These are phyloP conservation scores for Camptophora hylomeconis DNA, from an alignment of 2,329 filamentous ascomycete genomes.

Conservation along the genomic window DNA sequence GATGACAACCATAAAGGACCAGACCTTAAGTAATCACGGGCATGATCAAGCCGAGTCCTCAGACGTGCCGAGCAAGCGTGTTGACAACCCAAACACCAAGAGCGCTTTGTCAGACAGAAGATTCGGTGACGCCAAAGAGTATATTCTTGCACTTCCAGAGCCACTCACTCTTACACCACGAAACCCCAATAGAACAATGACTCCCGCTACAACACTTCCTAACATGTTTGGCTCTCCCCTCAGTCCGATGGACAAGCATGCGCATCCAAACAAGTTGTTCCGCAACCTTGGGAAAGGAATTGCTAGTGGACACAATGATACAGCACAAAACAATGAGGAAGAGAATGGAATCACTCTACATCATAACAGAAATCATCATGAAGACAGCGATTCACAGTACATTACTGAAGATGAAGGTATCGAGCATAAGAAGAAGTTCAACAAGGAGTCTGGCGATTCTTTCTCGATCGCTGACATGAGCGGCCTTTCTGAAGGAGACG, in stretches of 20 bases:
- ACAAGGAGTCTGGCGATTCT: too few relatives aligned
- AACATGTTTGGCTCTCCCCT: slow-evolving; percentile 9
- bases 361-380: slow-evolving; percentile 2
- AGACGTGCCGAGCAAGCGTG: not conserved
- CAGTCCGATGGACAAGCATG: slow-evolving; percentile 6
- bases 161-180: slow-evolving; percentile 13
- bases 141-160: slow-evolving; percentile 15
- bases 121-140: slow-evolving; percentile 10
- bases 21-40: not conserved
- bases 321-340: slow-evolving; percentile 1
- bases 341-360: not conserved
- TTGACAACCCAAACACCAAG: slow-evolving; percentile 1
- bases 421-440: not conserved
- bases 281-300: slow-evolving; percentile 5
- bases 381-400: not conserved
- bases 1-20: not conserved
- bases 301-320: slow-evolving; percentile 1
- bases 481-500: not conserved
- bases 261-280: slow-evolving; percentile 13
- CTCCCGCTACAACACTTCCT: slow-evolving; percentile 12
- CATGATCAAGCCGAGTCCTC: too few relatives aligned
- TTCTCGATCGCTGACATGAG: too few relatives aligned
- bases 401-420: not conserved
- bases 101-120: slow-evolving; percentile 1
- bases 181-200: slow-evolving; percentile 12